These are phyloP conservation scores for Coffea humblotiana DNA, from an alignment of 305 asterid genomes.

Conservation along the genomic window DNA sequence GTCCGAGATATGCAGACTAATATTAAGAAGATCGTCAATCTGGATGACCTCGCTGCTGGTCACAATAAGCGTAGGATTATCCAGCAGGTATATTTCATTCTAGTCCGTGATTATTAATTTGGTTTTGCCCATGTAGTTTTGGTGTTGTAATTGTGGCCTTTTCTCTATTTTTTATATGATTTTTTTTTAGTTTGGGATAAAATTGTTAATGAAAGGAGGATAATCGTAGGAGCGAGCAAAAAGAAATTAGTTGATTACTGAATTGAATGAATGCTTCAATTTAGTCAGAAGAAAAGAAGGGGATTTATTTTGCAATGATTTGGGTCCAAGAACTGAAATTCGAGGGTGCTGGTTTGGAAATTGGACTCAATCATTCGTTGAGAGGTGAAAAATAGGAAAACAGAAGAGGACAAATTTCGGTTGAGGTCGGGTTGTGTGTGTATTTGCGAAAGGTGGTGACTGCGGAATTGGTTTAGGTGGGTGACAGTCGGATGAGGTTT, in stretches of 20 bases:
- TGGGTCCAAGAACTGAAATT: background rate
- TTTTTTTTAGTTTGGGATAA: background rate
- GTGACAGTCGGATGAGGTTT: background rate
- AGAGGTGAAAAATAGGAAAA: background rate
- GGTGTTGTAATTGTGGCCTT: background rate
- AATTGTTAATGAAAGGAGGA: background rate
- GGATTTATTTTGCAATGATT: background rate
- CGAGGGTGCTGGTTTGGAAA: background rate
- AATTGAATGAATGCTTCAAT: background rate
- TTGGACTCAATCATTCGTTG: background rate
- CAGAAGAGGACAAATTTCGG: background rate
- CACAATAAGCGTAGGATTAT: constrained; percentile 92
- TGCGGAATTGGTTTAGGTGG: background rate
- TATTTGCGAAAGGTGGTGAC: background rate
- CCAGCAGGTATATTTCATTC: constrained; percentile 53
- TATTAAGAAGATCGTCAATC: constrained; percentile 86
- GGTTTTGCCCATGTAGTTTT: background rate
- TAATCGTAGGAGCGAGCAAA: background rate
- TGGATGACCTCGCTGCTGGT: constrained; percentile 97
- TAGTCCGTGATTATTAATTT: background rate
- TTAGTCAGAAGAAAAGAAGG: background rate
- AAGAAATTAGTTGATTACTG: background rate
- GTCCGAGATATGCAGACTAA: constrained; percentile 80
- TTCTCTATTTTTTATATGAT: background rate
- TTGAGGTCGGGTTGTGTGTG: background rate